Evolutionary conservation across 495 filamentous ascomycete species (phyloP).

Genomic region (Jackrogersella minutella): DNA sequence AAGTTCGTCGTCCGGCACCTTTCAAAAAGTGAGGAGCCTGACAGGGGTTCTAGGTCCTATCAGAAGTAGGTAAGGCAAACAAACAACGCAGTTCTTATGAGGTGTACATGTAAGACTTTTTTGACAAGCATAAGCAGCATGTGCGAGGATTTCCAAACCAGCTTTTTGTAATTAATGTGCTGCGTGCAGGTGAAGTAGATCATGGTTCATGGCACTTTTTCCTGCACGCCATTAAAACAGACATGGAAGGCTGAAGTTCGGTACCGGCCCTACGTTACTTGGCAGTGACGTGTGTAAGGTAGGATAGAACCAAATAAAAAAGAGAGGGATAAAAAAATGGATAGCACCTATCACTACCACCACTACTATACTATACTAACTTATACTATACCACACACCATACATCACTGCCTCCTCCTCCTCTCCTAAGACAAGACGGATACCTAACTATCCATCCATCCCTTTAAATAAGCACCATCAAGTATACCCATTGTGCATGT

Average conservation of each 20-base stretch:
- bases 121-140: conserved; percentile 46
- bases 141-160: conserved; percentile 43
- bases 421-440: neutral
- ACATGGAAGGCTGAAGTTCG: conserved; percentile 39
- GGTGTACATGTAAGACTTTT: conserved; percentile 22
- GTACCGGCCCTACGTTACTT: conserved; percentile 32
- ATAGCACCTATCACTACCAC: neutral
- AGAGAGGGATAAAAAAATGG: neutral
- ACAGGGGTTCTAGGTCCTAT: conserved; percentile 37
- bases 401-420: neutral
- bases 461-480: conserved; percentile 1
- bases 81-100: conserved; percentile 35
- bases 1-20: conserved; percentile 14
- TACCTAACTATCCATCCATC: no score
- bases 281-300: conserved; percentile 31
- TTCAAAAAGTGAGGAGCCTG: conserved; percentile 11
- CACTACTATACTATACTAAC: neutral
- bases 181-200: conserved; percentile 45
- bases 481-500: conserved; percentile 21
- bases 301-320: neutral
- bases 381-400: neutral
- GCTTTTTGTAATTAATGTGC: conserved; percentile 44
- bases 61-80: conserved; percentile 31
- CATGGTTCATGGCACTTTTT: conserved; percentile 49
- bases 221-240: conserved; percentile 42